phyloP scores from a whole-genome alignment of 148 eudicot species.

The Heliosperma pusillum region DNA sequence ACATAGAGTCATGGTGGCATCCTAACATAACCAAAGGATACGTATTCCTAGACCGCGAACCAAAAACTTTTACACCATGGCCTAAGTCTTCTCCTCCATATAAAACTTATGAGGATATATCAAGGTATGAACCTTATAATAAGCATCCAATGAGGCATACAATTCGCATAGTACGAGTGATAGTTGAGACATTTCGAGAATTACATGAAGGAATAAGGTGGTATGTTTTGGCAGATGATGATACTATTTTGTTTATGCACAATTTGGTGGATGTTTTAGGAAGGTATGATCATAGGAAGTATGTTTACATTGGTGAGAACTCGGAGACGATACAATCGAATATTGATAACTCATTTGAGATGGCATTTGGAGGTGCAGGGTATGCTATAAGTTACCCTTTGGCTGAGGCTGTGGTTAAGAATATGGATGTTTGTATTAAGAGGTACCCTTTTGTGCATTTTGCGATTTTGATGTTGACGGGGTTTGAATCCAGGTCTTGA shows the following conservation, averaged over 20 bases:
- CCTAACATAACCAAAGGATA: conserved; percentile 48
- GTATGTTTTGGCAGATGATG: conserved; percentile 64
- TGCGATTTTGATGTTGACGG: too few relatives aligned
- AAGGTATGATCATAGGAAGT: conserved; percentile 53
- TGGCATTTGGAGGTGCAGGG: conserved; percentile 87
- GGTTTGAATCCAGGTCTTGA: too few relatives aligned
- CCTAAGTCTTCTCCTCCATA: conserved; percentile 42
- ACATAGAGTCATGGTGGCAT: conserved; percentile 65
- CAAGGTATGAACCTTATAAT: conserved; percentile 32
- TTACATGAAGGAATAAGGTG: conserved; percentile 44
- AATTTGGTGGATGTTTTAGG: conserved; percentile 46
- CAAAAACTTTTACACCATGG: conserved; percentile 41
- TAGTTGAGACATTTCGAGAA: conserved; percentile 39
- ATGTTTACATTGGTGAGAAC: conserved; percentile 52
- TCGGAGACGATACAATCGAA: conserved; percentile 45
- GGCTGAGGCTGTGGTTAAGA: conserved; percentile 48
- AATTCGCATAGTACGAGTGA: conserved; percentile 40
- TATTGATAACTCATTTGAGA: conserved; percentile 36
- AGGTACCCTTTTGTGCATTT: conserved; percentile 43
- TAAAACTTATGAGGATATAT: conserved; percentile 36
- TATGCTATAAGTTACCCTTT: conserved; percentile 72
- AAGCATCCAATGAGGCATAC: conserved; percentile 33
- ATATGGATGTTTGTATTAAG: conserved; percentile 56
- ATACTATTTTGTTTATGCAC: conserved; percentile 43
- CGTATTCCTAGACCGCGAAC: conserved; percentile 48